phyloP scores from a whole-genome alignment of 2,329 filamentous ascomycete genomes.

The Fusarium fracticaudum region DNA sequence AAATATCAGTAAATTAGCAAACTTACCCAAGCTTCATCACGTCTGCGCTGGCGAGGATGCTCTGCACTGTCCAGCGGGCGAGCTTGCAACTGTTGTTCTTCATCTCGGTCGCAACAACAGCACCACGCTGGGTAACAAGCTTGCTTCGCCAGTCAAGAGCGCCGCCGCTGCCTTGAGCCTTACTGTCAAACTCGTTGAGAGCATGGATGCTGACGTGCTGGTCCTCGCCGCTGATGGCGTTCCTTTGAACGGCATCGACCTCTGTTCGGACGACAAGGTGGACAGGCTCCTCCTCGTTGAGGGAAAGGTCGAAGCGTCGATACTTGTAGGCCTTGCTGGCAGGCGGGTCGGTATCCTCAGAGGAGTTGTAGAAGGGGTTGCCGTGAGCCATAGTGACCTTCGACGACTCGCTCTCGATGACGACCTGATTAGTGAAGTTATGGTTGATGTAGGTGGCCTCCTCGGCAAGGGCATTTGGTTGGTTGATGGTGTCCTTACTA shows the following conservation, averaged over 20 bases:
- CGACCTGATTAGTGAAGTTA: slow-evolving; percentile 97
- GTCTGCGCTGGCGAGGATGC: slow-evolving; percentile 96
- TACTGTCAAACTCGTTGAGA: slow-evolving; percentile 98
- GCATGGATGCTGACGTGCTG: slow-evolving; percentile 93
- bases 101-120: slow-evolving; percentile 98
- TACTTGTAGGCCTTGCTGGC: slow-evolving; percentile 99
- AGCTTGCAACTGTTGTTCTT: slow-evolving; percentile 99
- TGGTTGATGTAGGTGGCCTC: slow-evolving; percentile 99
- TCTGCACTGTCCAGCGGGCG: slow-evolving; percentile 96
- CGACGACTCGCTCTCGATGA: slow-evolving; percentile 79
- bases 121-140: slow-evolving; percentile 92
- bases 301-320: slow-evolving; percentile 93
- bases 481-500: slow-evolving; percentile 95
- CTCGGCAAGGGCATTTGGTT: slow-evolving; percentile 89
- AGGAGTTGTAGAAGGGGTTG: slow-evolving; percentile 97
- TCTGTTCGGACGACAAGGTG: slow-evolving; percentile 95
- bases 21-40: slow-evolving; percentile 96
- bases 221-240: slow-evolving; percentile 89
- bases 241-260: slow-evolving; percentile 95
- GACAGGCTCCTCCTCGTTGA: slow-evolving; percentile 93
- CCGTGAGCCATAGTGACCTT: slow-evolving; percentile 87
- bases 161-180: slow-evolving; percentile 93
- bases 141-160: slow-evolving; percentile 98
- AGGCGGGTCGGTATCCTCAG: slow-evolving; percentile 91
- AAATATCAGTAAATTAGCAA: neutral